These are phyloP conservation scores for Biscogniauxia sp. DNA, from an alignment of 2,329 filamentous ascomycete species.

Conservation along the genomic window DNA sequence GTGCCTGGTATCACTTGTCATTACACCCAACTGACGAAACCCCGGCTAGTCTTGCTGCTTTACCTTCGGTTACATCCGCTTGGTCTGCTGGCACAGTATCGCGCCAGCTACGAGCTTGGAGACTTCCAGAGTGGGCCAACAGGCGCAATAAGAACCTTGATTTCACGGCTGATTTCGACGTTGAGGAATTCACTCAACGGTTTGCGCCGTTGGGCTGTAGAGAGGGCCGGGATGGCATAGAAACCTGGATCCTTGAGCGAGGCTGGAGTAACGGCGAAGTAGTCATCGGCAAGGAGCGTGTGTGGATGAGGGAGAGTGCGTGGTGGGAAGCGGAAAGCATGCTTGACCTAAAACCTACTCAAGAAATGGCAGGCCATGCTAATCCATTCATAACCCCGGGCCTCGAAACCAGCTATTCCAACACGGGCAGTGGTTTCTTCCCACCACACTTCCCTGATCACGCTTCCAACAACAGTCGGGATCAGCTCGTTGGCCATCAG, in stretches of 20 bases:
- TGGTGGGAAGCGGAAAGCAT: slow-evolving; percentile 99
- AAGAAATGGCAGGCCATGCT: slow-evolving; percentile 32
- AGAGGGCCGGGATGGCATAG: slow-evolving; percentile 87
- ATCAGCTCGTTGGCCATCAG: slow-evolving; percentile 64
- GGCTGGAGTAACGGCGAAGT: slow-evolving; percentile 99
- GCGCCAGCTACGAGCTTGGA: slow-evolving; percentile 88
- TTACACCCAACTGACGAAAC: slow-evolving; percentile 88
- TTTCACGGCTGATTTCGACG: slow-evolving; percentile 94
- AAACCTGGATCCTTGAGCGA: slow-evolving; percentile 89
- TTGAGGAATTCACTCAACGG: slow-evolving; percentile 84
- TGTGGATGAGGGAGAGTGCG: slow-evolving; percentile 91
- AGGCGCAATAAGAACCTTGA: slow-evolving; percentile 86
- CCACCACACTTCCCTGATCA: slow-evolving; percentile 57
- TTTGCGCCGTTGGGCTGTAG: slow-evolving; percentile 83
- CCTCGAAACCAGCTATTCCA: slow-evolving; percentile 72
- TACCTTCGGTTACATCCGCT: slow-evolving; percentile 70
- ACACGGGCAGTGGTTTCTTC: slow-evolving; percentile 68
- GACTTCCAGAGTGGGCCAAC: slow-evolving; percentile 95
- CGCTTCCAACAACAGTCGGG: slow-evolving; percentile 65
- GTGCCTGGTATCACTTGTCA: slow-evolving; percentile 92
- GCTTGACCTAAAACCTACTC: slow-evolving; percentile 79
- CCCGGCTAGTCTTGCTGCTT: slow-evolving; percentile 69
- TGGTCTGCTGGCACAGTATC: slow-evolving; percentile 96
- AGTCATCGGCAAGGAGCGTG: slow-evolving; percentile 81
- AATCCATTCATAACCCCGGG: slow-evolving; percentile 41